phyloP scores from a whole-genome alignment of 116 monocot genomes.

The Phalaenopsis hybrid region DNA sequence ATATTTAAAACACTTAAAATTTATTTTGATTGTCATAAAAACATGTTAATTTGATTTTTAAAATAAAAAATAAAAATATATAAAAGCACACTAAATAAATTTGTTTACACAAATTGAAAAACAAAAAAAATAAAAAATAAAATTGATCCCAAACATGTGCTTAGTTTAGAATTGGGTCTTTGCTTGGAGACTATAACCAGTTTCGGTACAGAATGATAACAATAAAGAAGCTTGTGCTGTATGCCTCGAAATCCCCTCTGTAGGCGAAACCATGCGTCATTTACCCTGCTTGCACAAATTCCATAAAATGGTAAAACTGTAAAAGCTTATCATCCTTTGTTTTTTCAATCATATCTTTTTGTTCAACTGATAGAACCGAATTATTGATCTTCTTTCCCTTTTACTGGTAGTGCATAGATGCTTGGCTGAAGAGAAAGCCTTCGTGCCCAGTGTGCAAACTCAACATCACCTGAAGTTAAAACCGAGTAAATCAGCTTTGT shows the following conservation, averaged over 20 bases:
- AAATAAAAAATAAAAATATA: too few relatives aligned
- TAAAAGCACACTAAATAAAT: too few relatives aligned
- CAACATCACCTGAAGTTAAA: too few relatives aligned
- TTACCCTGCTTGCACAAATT: slow-evolving; percentile 92
- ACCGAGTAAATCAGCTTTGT: too few relatives aligned
- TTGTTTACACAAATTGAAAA: too few relatives aligned
- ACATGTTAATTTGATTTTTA: too few relatives aligned
- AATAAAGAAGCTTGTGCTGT: slow-evolving; percentile 62
- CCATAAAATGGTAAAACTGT: slow-evolving; percentile 56
- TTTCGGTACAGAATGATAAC: slow-evolving; percentile 13
- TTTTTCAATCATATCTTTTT: background rate
- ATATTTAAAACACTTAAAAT: too few relatives aligned
- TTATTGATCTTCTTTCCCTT: background rate
- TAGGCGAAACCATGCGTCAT: slow-evolving; percentile 65
- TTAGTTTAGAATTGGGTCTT: background rate
- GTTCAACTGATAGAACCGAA: background rate
- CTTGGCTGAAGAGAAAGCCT: too few relatives aligned
- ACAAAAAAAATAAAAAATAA: too few relatives aligned
- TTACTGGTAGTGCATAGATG: slow-evolving; percentile 32
- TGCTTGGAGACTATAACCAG: background rate
- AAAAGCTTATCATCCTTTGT: background rate
- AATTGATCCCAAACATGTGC: too few relatives aligned
- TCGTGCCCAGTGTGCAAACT: too few relatives aligned
- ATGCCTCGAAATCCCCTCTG: slow-evolving; percentile 60
- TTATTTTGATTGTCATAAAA: too few relatives aligned